These are phyloP conservation scores for Metschnikowia drakensbergensis DNA, from an alignment of 805 yeast genomes.

Conservation along the genomic window DNA sequence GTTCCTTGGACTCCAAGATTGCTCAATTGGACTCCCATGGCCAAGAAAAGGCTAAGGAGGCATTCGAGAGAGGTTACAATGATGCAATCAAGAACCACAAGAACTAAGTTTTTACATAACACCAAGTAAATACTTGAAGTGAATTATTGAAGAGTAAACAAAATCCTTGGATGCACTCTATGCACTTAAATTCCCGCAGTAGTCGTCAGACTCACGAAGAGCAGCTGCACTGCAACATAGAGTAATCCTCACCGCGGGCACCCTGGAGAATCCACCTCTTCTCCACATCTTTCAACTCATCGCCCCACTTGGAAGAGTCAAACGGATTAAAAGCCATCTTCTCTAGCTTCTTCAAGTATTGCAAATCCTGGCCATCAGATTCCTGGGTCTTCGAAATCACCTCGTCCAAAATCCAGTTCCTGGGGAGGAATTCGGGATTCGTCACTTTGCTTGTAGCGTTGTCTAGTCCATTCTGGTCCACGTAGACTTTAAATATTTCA, in stretches of 20 bases:
- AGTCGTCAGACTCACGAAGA: slow-evolving; percentile 27
- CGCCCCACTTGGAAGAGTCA: slow-evolving; percentile 64
- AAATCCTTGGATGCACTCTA: too few species aligned
- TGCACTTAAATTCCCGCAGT: neutral
- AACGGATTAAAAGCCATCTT: slow-evolving; percentile 76
- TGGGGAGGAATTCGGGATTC: slow-evolving; percentile 81
- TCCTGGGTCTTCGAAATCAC: slow-evolving; percentile 61
- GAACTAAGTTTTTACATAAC: neutral
- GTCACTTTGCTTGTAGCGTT: slow-evolving; percentile 36
- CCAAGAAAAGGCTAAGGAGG: slow-evolving; percentile 39
- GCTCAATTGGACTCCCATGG: slow-evolving; percentile 30
- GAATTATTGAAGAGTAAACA: too few species aligned
- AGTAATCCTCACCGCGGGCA: slow-evolving; percentile 46
- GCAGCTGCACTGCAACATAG: slow-evolving; percentile 77
- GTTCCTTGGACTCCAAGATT: slow-evolving; percentile 33
- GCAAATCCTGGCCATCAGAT: slow-evolving; percentile 44
- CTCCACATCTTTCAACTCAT: slow-evolving; percentile 56
- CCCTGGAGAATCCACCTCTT: slow-evolving; percentile 48
- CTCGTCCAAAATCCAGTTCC: slow-evolving; percentile 83
- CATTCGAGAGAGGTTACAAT: slow-evolving; percentile 37
- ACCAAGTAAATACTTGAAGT: too few species aligned
- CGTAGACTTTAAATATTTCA: slow-evolving; percentile 41
- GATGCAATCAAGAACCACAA: slow-evolving; percentile 24
- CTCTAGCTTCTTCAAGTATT: slow-evolving; percentile 55
- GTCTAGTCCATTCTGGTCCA: slow-evolving; percentile 37